Conservation (phyloP, 768 basidiomycete species). For the Pleurotus sapidus region DNA sequence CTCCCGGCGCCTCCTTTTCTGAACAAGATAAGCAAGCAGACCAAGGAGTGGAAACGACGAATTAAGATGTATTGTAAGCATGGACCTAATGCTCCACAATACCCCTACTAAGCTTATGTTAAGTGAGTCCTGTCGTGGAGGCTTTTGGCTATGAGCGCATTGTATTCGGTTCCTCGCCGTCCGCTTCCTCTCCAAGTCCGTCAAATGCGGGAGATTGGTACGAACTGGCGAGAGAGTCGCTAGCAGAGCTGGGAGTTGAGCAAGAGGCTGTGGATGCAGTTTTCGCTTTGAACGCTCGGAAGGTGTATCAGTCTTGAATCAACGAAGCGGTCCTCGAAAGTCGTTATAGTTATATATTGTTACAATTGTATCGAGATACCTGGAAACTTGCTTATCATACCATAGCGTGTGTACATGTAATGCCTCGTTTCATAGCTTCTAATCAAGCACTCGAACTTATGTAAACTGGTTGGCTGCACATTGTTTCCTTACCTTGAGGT, state of each 20-base stretch:
- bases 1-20: slow-evolving; percentile 11
- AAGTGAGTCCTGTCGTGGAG: slow-evolving; percentile 81
- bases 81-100: neutral
- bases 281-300: slow-evolving; percentile 53
- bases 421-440: neutral
- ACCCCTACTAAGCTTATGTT: neutral
- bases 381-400: neutral
- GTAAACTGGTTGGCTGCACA: too few species aligned
- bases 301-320: slow-evolving; percentile 35
- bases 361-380: neutral
- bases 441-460: neutral
- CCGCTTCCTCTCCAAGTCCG: slow-evolving; percentile 41
- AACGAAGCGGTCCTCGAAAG: neutral
- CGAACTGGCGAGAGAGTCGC: slow-evolving; percentile 72
- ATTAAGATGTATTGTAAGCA: slow-evolving; percentile 85
- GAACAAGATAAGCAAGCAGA: slow-evolving; percentile 33
- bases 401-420: neutral
- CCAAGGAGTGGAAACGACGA: slow-evolving; percentile 66
- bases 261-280: slow-evolving; percentile 76
- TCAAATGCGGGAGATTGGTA: slow-evolving; percentile 73
- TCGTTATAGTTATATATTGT: neutral
- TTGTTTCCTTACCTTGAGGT: too few species aligned
- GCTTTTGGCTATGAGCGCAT: slow-evolving; percentile 85
- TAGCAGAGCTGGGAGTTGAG: slow-evolving; percentile 77
- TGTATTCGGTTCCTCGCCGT: slow-evolving; percentile 77